Conservation (phyloP, 371 early-diverging fungal species). For the Circinella umbellata region DNA sequence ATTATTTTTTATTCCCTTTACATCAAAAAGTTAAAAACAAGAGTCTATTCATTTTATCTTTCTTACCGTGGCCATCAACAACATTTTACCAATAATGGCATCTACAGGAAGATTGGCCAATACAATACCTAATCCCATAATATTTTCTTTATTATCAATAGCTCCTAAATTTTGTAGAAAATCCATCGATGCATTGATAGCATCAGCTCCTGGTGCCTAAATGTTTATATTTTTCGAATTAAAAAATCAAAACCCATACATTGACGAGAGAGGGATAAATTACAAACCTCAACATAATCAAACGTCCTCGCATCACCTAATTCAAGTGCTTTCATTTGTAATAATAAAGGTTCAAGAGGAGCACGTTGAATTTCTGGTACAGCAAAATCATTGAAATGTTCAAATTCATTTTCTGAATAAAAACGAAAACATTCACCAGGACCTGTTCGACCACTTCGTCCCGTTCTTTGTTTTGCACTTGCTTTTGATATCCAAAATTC, state of each 20-base stretch:
- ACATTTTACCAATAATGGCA: slow-evolving; percentile 85
- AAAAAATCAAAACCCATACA: too few relatives aligned
- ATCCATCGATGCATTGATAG: slow-evolving; percentile 65
- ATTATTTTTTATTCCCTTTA: too few relatives aligned
- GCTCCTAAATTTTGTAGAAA: slow-evolving; percentile 67
- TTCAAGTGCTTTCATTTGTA: slow-evolving; percentile 75
- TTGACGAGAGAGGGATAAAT: neutral
- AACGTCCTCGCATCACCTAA: slow-evolving; percentile 57
- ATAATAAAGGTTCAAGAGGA: slow-evolving; percentile 78
- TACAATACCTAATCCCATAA: slow-evolving; percentile 86
- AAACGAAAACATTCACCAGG: slow-evolving; percentile 73
- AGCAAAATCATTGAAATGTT: slow-evolving; percentile 51
- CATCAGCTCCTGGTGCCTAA: slow-evolving; percentile 21
- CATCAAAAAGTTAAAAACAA: too few relatives aligned
- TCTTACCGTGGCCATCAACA: slow-evolving; percentile 67
- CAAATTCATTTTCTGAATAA: slow-evolving; percentile 56
- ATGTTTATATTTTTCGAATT: too few relatives aligned
- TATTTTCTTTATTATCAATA: slow-evolving; percentile 50
- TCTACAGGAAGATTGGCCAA: slow-evolving; percentile 88
- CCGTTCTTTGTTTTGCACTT: slow-evolving; percentile 83
- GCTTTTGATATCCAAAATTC: slow-evolving; percentile 72
- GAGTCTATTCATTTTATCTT: too few relatives aligned
- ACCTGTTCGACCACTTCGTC: slow-evolving; percentile 87
- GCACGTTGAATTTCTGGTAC: slow-evolving; percentile 79
- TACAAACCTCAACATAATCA: slow-evolving; percentile 59